Evolutionary conservation across 2,329 filamentous ascomycete species (phyloP).

Genomic region (Ascosphaera apis): DNA sequence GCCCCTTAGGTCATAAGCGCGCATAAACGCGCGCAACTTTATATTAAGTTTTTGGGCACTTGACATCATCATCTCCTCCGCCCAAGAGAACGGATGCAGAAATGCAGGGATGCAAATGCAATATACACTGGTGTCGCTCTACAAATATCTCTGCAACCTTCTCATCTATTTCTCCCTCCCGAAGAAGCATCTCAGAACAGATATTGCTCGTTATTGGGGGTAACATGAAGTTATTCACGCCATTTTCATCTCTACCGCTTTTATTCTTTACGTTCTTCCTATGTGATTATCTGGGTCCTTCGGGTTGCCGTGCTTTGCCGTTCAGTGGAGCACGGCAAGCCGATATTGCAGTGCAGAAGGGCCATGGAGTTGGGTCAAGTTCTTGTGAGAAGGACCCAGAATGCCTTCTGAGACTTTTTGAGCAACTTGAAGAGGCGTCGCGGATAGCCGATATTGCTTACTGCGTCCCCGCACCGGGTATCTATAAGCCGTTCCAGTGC

Average conservation of each 20-base stretch:
- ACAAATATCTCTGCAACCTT: background rate
- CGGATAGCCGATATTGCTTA: conserved; percentile 86
- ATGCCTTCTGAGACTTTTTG: conserved; percentile 27
- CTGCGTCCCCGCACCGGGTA: conserved; percentile 68
- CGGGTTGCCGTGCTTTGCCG: background rate
- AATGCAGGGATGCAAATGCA: background rate
- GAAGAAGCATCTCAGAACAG: background rate
- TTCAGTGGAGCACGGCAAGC: background rate
- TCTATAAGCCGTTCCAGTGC: conserved; percentile 65
- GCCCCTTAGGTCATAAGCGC: background rate
- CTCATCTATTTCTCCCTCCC: background rate
- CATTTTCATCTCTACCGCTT: background rate
- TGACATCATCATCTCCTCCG: background rate
- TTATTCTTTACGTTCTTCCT: background rate
- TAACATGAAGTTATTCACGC: background rate
- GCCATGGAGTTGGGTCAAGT: too few species aligned
- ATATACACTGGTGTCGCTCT: background rate
- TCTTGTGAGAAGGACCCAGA: background rate
- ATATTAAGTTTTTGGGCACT: background rate
- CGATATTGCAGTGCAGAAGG: too few species aligned
- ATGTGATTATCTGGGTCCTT: background rate
- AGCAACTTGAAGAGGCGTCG: conserved; percentile 65
- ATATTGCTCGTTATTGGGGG: background rate
- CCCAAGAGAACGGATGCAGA: background rate
- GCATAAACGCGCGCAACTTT: background rate